Percentiles rank a stretch among this genome's conserved stretches.
phyloP scores from a whole-genome alignment of 83 land plant genomes.

The Picea engelmannii region DNA sequence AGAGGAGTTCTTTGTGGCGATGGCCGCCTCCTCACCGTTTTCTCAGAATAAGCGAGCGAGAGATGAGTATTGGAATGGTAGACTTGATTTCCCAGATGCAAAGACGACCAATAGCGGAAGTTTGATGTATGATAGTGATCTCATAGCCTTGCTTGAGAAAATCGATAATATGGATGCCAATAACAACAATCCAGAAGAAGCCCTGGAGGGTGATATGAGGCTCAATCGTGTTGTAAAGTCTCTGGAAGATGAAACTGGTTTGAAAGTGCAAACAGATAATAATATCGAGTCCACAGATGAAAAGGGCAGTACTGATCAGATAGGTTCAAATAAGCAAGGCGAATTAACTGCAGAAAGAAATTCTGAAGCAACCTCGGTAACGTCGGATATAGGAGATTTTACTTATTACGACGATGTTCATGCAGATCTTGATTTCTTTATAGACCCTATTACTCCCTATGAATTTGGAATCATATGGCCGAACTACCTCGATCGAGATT shows the following conservation, averaged over 20 bases:
- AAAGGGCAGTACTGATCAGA: too few species aligned
- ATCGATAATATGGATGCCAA: background rate
- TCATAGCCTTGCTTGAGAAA: background rate
- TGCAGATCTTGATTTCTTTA: too few species aligned
- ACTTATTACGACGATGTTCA: too few species aligned
- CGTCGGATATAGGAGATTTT: too few species aligned
- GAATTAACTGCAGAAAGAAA: too few species aligned
- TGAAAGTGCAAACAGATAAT: background rate
- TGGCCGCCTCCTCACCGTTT: background rate
- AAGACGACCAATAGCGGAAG: background rate
- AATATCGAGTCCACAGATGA: background rate
- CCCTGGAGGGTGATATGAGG: background rate
- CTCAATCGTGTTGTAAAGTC: background rate
- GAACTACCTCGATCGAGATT: too few species aligned
- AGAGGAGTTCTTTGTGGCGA: background rate
- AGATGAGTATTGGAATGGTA: background rate
- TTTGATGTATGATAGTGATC: background rate
- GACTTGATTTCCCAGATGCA: background rate
- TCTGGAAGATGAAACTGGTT: background rate
- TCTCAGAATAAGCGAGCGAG: slow-evolving; percentile 4
- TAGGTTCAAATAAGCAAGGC: too few species aligned
- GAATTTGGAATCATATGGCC: too few species aligned
- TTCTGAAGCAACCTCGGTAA: too few species aligned
- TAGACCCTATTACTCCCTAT: too few species aligned
- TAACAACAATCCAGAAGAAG: background rate